These are phyloP conservation scores for Paraphoma chrysanthemicola DNA, from an alignment of 2,329 filamentous ascomycete species.

Conservation along the genomic window DNA sequence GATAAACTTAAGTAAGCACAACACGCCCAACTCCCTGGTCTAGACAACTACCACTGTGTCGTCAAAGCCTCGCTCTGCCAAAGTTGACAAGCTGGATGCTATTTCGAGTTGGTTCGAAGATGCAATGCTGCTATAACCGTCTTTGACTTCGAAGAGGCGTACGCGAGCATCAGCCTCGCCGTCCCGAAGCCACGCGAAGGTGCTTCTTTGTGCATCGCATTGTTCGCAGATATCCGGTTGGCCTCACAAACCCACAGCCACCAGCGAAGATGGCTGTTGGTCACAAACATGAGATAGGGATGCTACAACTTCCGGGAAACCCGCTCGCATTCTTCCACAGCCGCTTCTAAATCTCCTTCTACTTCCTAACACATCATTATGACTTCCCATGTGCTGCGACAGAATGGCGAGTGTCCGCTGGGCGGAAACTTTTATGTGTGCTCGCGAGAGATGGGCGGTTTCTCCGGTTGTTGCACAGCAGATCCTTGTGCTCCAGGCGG, in stretches of 20 bases:
- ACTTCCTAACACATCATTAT: conserved; percentile 8
- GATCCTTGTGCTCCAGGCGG: conserved; percentile 26
- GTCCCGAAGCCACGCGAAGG: neutral
- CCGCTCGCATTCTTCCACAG: neutral
- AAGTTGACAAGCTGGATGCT: too few species aligned
- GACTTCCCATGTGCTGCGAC: conserved; percentile 8
- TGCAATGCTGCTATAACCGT: neutral
- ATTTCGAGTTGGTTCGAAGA: too few species aligned
- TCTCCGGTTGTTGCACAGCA: conserved; percentile 32
- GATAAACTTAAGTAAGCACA: too few species aligned
- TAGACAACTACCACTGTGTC: too few species aligned
- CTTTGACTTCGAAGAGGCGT: neutral
- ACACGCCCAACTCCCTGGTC: too few species aligned
- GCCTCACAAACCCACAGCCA: neutral
- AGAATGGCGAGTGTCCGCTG: conserved; percentile 17
- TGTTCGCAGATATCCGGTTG: neutral
- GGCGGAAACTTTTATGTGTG: conserved; percentile 32
- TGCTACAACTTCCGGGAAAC: neutral
- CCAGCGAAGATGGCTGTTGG: neutral
- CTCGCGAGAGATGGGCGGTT: conserved; percentile 9
- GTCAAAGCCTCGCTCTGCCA: too few species aligned
- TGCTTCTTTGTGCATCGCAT: neutral
- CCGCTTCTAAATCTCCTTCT: neutral
- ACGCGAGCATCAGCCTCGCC: neutral
- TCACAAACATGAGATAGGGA: neutral